Base-by-base conservation (phyloP, 148 eudicot species). In the Pharnaceum exiguum region DNA sequence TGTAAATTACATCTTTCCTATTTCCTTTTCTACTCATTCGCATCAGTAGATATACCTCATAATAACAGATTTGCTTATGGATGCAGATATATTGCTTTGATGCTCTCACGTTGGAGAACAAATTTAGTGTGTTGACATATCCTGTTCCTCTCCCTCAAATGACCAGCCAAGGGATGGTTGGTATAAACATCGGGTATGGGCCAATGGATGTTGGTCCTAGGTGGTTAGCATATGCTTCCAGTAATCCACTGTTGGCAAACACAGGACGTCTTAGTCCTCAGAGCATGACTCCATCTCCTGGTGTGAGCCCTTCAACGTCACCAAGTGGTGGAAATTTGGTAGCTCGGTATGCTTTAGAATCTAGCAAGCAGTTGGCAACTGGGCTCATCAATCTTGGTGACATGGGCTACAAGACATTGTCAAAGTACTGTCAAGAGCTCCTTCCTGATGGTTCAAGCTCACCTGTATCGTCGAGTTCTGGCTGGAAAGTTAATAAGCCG, bases 51-150 rank as follows among this genome's bases (percentile, higher is more conserved):
- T 7, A 6, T 7, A 7, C 7, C 21, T 62, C 46, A 28, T 17
- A 53, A 24, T 53, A 12, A 71, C 51, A 51, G 28, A 16, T 51
- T 65, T 61, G 25, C 46, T 4, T 63, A 24, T 49, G 29, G 26
- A 36, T 67, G 82, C 96, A 93, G 99, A 83, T 93, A 70, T 82
- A 93, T 67, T 93, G 99, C 78, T 81, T 83, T 75, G 99, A 93
- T 52, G 80, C 96, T 4, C 78, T 83, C 38, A 88, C 95, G 33
- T 81, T 88, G n/a, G 90, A 93, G 79, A 85, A 76, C 60, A 88
- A 81, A 73, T 83, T 85, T 71, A 88, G 87, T 51, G 99, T 93
- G 53, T 79, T 93, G 65, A 93, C 99, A 10, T 83, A 86, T 68
- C 96, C 99, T 27, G 76, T 93, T 44, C 87, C 91, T 49, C 87